Percentiles rank a stretch among this genome's conserved stretches.
phyloP scores from a whole-genome alignment of 768 basidiomycete species.

The Obba rivulosa region DNA sequence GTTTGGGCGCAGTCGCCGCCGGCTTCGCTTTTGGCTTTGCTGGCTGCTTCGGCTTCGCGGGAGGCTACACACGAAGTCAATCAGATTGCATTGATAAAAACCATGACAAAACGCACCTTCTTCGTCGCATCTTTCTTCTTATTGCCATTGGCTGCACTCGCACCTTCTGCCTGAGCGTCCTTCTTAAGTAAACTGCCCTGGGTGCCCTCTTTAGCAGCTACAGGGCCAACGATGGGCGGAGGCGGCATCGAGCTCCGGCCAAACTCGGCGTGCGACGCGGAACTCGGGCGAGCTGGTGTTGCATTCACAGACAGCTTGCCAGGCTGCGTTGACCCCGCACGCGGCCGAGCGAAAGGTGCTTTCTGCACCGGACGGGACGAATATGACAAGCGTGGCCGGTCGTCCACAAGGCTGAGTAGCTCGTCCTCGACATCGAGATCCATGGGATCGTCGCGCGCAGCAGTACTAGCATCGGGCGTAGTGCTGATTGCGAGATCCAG shows the following conservation, averaged over 20 bases:
- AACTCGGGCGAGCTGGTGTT: conserved; percentile 10
- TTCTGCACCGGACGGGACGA: background rate
- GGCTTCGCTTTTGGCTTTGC: conserved; percentile 20
- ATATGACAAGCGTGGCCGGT: conserved; percentile 23
- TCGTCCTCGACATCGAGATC: conserved; percentile 61
- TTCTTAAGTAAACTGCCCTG: conserved; percentile 4
- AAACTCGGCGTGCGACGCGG: conserved; percentile 13
- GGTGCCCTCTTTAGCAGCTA: background rate
- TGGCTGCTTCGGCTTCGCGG: conserved; percentile 15
- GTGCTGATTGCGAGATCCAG: conserved; percentile 29
- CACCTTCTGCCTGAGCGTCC: conserved; percentile 12
- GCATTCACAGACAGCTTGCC: conserved; percentile 1
- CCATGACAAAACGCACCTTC: conserved; percentile 21
- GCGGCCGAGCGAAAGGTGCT: background rate
- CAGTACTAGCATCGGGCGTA: conserved; percentile 18
- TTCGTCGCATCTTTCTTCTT: conserved; percentile 16
- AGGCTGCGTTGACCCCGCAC: background rate
- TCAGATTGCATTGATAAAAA: background rate
- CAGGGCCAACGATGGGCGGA: too few relatives aligned
- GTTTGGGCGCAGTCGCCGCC: conserved; percentile 19
- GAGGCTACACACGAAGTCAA: conserved; percentile 2
- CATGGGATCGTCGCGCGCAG: conserved; percentile 13
- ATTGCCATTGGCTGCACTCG: conserved; percentile 6
- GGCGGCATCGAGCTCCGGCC: conserved; percentile 61
- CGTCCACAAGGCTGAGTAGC: conserved; percentile 65